Evolutionary conservation across 192 early-diverging fungal genomes (phyloP).

Genomic region (Chytriomyces confervae): DNA sequence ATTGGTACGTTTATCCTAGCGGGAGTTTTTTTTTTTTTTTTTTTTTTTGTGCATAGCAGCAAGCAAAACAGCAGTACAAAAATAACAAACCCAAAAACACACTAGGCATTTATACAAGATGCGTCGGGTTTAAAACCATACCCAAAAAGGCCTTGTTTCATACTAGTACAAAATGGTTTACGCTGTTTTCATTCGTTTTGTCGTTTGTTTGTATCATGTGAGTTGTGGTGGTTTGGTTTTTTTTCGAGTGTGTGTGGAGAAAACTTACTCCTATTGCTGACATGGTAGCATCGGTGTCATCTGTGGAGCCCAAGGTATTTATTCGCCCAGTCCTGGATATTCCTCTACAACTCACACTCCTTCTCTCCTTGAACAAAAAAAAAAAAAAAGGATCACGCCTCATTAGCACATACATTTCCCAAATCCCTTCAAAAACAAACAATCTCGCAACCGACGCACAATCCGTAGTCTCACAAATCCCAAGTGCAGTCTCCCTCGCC

Average conservation of each 20-base stretch:
- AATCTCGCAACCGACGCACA: not conserved
- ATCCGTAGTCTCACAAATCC: not conserved
- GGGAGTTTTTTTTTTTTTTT: not conserved
- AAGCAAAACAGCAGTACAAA: too few relatives aligned
- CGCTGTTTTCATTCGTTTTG: not conserved
- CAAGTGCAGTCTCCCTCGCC: not conserved
- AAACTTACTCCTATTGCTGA: not conserved
- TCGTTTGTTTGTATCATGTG: not conserved
- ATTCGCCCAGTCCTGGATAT: not conserved
- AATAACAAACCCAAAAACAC: too few relatives aligned
- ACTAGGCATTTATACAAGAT: not conserved
- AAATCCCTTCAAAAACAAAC: not conserved
- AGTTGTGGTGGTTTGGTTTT: not conserved
- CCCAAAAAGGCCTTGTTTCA: not conserved
- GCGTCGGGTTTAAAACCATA: not conserved
- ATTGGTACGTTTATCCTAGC: not conserved
- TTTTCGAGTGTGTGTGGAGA: not conserved
- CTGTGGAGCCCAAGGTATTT: conserved; percentile 1
- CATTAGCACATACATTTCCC: not conserved
- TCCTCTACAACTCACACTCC: not conserved
- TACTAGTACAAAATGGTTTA: conserved; percentile 3
- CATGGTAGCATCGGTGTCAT: not conserved
- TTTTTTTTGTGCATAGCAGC: too few relatives aligned
- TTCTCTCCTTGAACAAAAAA: too few relatives aligned
- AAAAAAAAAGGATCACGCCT: not conserved